phyloP scores from a whole-genome alignment of 139 green algal genomes.

The Coelastrella sp. region DNA sequence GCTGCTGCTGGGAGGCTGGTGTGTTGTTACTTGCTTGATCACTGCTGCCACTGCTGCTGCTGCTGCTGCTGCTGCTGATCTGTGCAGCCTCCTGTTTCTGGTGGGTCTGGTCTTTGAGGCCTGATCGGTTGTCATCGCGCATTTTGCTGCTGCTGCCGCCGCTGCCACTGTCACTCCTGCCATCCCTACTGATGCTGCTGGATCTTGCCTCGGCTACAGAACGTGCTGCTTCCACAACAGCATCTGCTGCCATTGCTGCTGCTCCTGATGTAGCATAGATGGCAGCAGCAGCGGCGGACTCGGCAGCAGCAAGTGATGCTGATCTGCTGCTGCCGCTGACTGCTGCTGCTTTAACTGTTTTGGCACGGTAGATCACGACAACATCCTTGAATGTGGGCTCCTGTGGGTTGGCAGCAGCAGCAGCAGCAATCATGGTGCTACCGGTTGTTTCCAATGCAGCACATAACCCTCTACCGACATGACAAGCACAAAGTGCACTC shows the following conservation, averaged over 20 bases:
- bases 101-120: too few relatives aligned
- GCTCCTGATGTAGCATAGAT: not conserved
- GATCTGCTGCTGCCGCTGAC: not conserved
- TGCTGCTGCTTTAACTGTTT: not conserved
- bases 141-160: not conserved
- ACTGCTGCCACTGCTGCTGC: not conserved
- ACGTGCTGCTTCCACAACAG: not conserved
- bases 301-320: not conserved
- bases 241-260: slow-evolving; percentile 16
- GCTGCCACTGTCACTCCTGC: not conserved
- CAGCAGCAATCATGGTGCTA: too few relatives aligned
- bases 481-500: too few relatives aligned
- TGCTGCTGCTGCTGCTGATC: too few relatives aligned
- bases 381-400: slow-evolving; percentile 25
- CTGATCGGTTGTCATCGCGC: too few relatives aligned
- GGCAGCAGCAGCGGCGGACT: slow-evolving; percentile 1
- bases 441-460: too few relatives aligned
- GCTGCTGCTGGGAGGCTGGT: not conserved
- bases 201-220: not conserved
- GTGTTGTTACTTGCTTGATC: not conserved
- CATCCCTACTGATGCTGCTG: not conserved
- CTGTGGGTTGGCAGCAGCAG: not conserved
- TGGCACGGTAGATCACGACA: slow-evolving; percentile 18
- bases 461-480: too few relatives aligned
- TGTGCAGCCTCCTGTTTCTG: too few relatives aligned